These are phyloP conservation scores for Silene coronaria DNA, from an alignment of 179 eudicot species.

Conservation along the genomic window DNA sequence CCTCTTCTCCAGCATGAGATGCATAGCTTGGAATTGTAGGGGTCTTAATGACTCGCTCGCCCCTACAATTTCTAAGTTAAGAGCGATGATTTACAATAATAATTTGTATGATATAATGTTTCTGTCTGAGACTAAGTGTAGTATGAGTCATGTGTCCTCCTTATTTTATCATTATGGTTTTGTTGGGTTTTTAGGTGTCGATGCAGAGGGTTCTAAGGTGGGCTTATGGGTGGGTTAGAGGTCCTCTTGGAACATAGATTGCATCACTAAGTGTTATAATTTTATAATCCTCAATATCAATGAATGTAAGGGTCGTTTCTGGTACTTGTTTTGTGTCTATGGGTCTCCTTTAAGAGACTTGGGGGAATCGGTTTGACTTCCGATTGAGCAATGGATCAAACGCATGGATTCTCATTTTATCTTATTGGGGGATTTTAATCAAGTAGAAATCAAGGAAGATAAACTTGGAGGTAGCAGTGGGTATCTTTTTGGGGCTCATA, in stretches of 20 bases:
- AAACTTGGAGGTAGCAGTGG: neutral
- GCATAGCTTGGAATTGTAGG: slow-evolving; percentile 3
- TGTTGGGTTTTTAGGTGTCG: neutral
- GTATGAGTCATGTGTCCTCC: neutral
- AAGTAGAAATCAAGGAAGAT: neutral
- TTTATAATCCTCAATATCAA: too few species aligned
- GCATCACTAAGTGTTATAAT: neutral
- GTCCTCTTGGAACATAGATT: neutral
- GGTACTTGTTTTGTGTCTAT: neutral
- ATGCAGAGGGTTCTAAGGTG: neutral
- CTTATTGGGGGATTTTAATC: neutral
- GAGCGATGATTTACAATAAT: neutral
- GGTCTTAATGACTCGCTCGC: neutral
- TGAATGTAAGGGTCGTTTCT: neutral
- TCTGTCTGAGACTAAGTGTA: neutral
- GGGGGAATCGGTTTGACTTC: neutral
- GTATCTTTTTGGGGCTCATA: neutral
- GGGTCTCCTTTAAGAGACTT: neutral
- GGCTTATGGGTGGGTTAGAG: neutral
- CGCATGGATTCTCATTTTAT: neutral
- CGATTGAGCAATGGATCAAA: neutral
- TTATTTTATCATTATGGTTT: neutral
- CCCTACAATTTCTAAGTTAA: neutral
- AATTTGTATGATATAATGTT: neutral
- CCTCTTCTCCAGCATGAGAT: neutral